Evolutionary conservation across 192 early-diverging fungal genomes (phyloP).

Genomic region (Bifiguratus adelaidae): DNA sequence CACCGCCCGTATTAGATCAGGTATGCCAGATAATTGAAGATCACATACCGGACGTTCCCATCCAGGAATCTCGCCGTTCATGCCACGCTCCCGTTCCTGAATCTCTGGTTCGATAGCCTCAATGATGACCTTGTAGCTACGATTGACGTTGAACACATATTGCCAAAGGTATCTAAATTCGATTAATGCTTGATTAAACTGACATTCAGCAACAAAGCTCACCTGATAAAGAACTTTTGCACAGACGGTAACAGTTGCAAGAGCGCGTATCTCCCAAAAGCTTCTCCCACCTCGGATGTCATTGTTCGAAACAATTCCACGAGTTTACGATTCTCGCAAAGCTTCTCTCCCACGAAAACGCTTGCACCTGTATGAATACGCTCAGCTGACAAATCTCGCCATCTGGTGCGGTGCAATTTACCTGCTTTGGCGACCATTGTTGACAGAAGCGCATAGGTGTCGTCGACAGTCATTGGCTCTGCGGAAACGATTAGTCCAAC

Average conservation of each 20-base stretch:
- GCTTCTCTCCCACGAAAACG: constrained; percentile 4
- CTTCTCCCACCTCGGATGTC: background rate
- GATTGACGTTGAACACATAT: background rate
- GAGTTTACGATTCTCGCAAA: background rate
- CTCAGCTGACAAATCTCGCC: background rate
- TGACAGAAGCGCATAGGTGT: constrained; percentile 8
- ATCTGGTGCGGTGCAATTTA: too few species aligned
- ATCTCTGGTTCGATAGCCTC: background rate
- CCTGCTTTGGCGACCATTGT: constrained; percentile 22
- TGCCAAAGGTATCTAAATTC: background rate
- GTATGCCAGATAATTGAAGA: background rate
- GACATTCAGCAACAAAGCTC: background rate
- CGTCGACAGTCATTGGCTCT: constrained; percentile 9
- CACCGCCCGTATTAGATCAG: background rate
- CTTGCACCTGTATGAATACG: background rate
- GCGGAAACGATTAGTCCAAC: background rate
- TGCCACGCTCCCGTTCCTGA: background rate
- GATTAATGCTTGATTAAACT: background rate
- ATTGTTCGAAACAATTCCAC: background rate
- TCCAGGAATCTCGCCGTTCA: background rate
- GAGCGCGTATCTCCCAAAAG: background rate
- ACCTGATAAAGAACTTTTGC: background rate
- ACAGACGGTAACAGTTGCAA: background rate
- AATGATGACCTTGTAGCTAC: background rate
- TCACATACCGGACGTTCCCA: background rate